Percentiles rank a stretch among this genome's conserved stretches.
Conservation (phyloP, 2,329 filamentous ascomycete species). For the Calonectria fujianensis region DNA sequence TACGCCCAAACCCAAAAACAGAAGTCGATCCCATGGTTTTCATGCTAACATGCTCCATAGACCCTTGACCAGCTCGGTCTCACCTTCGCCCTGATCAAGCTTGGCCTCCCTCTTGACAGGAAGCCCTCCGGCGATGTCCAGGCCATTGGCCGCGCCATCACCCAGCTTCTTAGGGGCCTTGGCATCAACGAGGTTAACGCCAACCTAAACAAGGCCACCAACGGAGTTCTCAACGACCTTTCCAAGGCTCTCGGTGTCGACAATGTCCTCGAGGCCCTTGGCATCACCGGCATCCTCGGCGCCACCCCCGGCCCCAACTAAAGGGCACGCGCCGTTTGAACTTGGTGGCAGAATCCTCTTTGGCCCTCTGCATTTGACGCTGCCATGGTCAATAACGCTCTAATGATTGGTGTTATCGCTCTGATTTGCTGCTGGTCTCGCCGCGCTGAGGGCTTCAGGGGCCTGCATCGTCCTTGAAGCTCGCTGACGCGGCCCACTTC, state of each 20-base stretch:
- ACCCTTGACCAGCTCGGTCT: background rate
- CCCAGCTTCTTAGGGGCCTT: background rate
- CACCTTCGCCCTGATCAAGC: background rate
- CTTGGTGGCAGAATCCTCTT: background rate
- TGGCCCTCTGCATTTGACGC: background rate
- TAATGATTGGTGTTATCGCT: slow-evolving; percentile 18
- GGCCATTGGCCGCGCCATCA: background rate
- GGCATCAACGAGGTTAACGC: background rate
- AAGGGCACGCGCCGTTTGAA: background rate
- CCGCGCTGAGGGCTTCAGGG: background rate
- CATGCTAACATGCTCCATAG: background rate
- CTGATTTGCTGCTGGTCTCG: slow-evolving; percentile 19
- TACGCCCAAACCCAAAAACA: background rate
- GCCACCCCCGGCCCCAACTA: background rate
- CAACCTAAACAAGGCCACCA: background rate
- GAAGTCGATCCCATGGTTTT: too few species aligned
- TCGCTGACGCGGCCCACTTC: slow-evolving; percentile 17
- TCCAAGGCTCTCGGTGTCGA: background rate
- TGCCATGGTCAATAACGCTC: background rate
- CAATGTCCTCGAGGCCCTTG: background rate
- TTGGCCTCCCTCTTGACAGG: background rate
- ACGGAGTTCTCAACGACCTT: background rate
- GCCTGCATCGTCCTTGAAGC: background rate
- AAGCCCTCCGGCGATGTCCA: background rate
- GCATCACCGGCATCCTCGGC: background rate